Evolutionary conservation across 164 flowering plant genomes (phyloP), one percentile per base, ranked within the genome.

Genomic region (Macadamia integrifolia): DNA sequence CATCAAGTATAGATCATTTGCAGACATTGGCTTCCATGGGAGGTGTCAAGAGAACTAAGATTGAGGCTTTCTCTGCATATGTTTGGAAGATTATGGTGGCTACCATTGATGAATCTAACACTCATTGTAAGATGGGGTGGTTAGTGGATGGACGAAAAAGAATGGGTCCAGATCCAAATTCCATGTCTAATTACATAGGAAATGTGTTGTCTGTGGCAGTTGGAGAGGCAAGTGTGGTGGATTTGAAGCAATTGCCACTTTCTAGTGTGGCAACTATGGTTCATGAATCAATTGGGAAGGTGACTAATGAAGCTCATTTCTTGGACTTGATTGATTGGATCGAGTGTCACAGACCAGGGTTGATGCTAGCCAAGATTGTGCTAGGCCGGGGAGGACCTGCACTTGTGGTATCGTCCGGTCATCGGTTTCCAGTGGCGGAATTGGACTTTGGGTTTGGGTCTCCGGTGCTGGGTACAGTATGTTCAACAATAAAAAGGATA

Each of bases 51-150:
- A 74, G 83, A 61, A 85, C 87, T 17, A 85, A 83, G 58, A 79
- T 83, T 8, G 89, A 85, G 71, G 87, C 89, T 31, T 82, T 85
- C 73, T 83, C 86, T 0, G 86, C 88, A 28, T 83, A 85, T 48
- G 30, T 85, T 1, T 85, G 88, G 88, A 83, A 82, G 78, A 35
- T 67, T 9, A 79, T 85, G 86, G 84, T 59, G 4, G 44, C 29
- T 1, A 66, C 80, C 35, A 71, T 80, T 14, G 75, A 71, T 13
- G 64, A 72, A 49, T 61, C 52, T 0, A 68, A 75, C 9, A 50
- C 53, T 42, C 69, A 49, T 5, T 83, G 86, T 74, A 83, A 79
- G 77, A 80, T 83, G 84, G 88, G 88, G 1, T 85, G 85, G 84
- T 64, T 83, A 40, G 84, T 83, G 0, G 86, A 85, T 46, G 86